A percentile compares a stretch with the other conserved stretches of the same genome.
Evolutionary conservation across 768 basidiomycete genomes (phyloP).

Genomic region (Boletus subcaerulescens): DNA sequence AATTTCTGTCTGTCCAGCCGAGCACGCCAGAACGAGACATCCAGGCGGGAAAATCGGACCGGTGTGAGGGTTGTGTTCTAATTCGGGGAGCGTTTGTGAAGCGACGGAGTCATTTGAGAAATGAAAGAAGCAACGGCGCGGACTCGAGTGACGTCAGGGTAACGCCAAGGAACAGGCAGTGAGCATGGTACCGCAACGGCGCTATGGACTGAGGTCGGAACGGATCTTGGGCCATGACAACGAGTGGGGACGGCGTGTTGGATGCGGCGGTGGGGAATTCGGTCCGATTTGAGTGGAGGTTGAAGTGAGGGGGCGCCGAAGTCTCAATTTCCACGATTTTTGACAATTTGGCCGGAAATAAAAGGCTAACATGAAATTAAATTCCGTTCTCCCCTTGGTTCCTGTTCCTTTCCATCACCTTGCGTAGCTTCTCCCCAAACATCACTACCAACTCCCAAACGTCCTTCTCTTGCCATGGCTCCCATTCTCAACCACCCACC

Average conservation of each 20-base stretch:
- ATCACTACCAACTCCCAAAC: too few relatives aligned
- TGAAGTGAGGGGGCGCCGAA: too few relatives aligned
- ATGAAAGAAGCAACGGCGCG: too few relatives aligned
- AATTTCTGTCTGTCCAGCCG: too few relatives aligned
- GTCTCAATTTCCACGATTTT: constrained; percentile 17
- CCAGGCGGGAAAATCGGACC: too few relatives aligned
- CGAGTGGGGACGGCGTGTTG: not conserved
- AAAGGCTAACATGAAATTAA: constrained; percentile 10
- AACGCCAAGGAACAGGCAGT: not conserved
- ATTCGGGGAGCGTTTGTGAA: not conserved
- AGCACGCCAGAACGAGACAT: too few relatives aligned
- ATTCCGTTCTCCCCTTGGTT: constrained; percentile 13
- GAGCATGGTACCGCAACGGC: not conserved
- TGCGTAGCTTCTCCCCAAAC: too few relatives aligned
- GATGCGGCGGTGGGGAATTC: too few relatives aligned
- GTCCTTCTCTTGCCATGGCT: constrained; percentile 44
- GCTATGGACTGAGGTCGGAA: not conserved
- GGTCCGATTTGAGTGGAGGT: too few relatives aligned
- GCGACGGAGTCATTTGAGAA: not conserved
- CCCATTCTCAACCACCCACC: constrained; percentile 64
- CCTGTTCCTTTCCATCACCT: constrained; percentile 1
- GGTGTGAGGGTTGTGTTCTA: not conserved
- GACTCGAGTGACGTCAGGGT: constrained; percentile 10
- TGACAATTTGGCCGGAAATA: constrained; percentile 12
- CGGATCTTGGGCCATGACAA: constrained; percentile 5